These are phyloP conservation scores for Neurospora hispaniola DNA, from an alignment of 495 filamentous ascomycete genomes.

Conservation along the genomic window DNA sequence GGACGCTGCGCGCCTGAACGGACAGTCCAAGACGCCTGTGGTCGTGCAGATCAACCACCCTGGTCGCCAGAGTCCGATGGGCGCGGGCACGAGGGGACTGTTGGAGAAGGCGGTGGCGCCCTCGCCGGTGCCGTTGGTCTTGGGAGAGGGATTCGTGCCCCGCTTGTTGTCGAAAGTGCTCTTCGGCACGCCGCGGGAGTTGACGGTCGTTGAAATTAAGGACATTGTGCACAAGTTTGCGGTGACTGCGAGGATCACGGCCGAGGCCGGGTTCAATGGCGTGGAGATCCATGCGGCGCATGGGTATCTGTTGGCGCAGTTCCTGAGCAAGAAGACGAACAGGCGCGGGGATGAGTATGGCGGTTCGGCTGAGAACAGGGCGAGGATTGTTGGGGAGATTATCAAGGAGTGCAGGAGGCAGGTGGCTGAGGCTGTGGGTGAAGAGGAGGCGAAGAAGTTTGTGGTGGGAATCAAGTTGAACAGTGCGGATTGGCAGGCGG, in stretches of 20 bases:
- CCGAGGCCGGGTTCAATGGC: slow-evolving; percentile 64
- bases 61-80: slow-evolving; percentile 42
- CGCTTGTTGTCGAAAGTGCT: slow-evolving; percentile 47
- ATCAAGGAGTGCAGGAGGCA: slow-evolving; percentile 29
- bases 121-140: slow-evolving; percentile 20
- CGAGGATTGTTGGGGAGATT: slow-evolving; percentile 52
- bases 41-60: slow-evolving; percentile 51
- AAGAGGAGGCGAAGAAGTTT: slow-evolving; percentile 44
- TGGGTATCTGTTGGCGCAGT: slow-evolving; percentile 67
- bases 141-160: slow-evolving; percentile 28
- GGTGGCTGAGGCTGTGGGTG: slow-evolving; percentile 49
- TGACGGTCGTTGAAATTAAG: slow-evolving; percentile 47
- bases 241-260: slow-evolving; percentile 45
- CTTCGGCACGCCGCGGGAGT: slow-evolving; percentile 42
- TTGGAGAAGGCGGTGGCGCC: slow-evolving; percentile 35
- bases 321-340: slow-evolving; percentile 50
- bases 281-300: slow-evolving; percentile 67
- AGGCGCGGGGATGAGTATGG: slow-evolving; percentile 54
- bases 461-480: slow-evolving; percentile 53
- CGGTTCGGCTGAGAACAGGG: slow-evolving; percentile 54
- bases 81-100: slow-evolving; percentile 34
- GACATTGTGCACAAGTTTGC: slow-evolving; percentile 43
- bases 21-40: slow-evolving; percentile 31
- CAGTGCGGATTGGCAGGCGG: slow-evolving; percentile 41
- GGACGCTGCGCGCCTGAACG: slow-evolving; percentile 19